A percentile compares a stretch with the other conserved stretches of the same genome.
These are phyloP conservation scores for Cladosporium sphaerospermum DNA, from an alignment of 2,329 filamentous ascomycete genomes.

Conservation along the genomic window DNA sequence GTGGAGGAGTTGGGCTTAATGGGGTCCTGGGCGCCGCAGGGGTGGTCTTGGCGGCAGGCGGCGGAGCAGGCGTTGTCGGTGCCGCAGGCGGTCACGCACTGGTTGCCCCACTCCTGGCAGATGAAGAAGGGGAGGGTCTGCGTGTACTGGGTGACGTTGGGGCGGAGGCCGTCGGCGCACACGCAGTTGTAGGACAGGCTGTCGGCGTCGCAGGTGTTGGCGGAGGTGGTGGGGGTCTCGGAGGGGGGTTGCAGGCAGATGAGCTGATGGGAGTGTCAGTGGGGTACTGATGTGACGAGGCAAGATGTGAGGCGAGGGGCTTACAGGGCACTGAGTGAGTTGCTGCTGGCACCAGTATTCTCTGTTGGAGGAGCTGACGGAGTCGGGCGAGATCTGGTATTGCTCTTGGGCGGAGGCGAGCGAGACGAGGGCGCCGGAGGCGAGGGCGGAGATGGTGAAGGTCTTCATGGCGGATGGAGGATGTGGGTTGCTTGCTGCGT, in stretches of 20 bases:
- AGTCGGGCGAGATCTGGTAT: constrained; percentile 58
- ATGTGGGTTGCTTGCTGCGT: not conserved
- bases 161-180: constrained; percentile 59
- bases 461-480: constrained; percentile 35
- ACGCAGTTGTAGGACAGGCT: constrained; percentile 64
- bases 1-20: constrained; percentile 52
- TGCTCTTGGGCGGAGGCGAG: constrained; percentile 47
- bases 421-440: constrained; percentile 45
- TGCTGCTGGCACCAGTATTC: constrained; percentile 60
- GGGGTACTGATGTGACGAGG: not conserved
- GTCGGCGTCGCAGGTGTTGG: constrained; percentile 64
- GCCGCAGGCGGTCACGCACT: constrained; percentile 52
- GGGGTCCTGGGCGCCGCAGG: constrained; percentile 65
- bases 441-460: constrained; percentile 43
- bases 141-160: constrained; percentile 71
- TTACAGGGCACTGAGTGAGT: constrained; percentile 56
- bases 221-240: constrained; percentile 38
- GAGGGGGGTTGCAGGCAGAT: constrained; percentile 62
- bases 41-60: constrained; percentile 59
- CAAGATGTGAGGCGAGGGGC: not conserved
- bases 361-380: constrained; percentile 43
- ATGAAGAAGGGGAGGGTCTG: constrained; percentile 72
- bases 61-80: constrained; percentile 53
- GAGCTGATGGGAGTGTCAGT: constrained; percentile 2
- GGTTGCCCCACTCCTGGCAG: constrained; percentile 64